Evolutionary conservation across 2,329 filamentous ascomycete genomes (phyloP).

Genomic region (Lojkania enalia): DNA sequence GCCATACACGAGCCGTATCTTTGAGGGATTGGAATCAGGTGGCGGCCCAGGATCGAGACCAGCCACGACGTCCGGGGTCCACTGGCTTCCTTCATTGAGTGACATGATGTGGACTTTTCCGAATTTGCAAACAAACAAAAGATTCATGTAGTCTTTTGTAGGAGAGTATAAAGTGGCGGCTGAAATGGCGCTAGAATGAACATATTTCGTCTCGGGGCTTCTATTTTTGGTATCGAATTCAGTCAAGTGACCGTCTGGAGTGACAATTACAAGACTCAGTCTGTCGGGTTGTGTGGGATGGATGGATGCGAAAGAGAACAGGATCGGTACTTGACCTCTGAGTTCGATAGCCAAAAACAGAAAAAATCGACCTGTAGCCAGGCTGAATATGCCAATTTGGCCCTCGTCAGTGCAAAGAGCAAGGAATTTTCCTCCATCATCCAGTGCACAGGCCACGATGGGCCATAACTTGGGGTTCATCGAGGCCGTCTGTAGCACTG

Average conservation of each 20-base stretch:
- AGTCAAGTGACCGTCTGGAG: slow-evolving; percentile 64
- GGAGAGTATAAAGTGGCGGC: slow-evolving; percentile 34
- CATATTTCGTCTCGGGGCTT: slow-evolving; percentile 32
- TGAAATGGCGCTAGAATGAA: slow-evolving; percentile 30
- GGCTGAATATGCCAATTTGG: slow-evolving; percentile 65
- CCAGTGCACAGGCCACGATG: slow-evolving; percentile 65
- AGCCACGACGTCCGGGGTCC: slow-evolving; percentile 38
- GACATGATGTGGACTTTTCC: slow-evolving; percentile 41
- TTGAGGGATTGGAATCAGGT: slow-evolving; percentile 45
- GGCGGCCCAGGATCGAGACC: slow-evolving; percentile 40
- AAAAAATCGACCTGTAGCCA: slow-evolving; percentile 61
- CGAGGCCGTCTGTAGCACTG: slow-evolving; percentile 33
- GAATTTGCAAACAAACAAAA: slow-evolving; percentile 39
- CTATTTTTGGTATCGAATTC: slow-evolving; percentile 58
- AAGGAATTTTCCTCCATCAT: slow-evolving; percentile 66
- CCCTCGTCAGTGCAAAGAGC: slow-evolving; percentile 65
- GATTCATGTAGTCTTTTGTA: slow-evolving; percentile 28
- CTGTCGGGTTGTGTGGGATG: slow-evolving; percentile 33
- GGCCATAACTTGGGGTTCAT: slow-evolving; percentile 46
- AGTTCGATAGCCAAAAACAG: slow-evolving; percentile 57
- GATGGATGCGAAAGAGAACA: slow-evolving; percentile 57
- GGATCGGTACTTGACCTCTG: slow-evolving; percentile 63
- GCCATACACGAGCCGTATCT: slow-evolving; percentile 61
- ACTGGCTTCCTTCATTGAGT: slow-evolving; percentile 25
- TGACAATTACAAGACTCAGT: slow-evolving; percentile 61